A percentile compares a stretch with the other conserved stretches of the same genome.
These are phyloP conservation scores for Coemansia sp. DNA, from an alignment of 192 early-diverging fungal genomes.

Conservation along the genomic window DNA sequence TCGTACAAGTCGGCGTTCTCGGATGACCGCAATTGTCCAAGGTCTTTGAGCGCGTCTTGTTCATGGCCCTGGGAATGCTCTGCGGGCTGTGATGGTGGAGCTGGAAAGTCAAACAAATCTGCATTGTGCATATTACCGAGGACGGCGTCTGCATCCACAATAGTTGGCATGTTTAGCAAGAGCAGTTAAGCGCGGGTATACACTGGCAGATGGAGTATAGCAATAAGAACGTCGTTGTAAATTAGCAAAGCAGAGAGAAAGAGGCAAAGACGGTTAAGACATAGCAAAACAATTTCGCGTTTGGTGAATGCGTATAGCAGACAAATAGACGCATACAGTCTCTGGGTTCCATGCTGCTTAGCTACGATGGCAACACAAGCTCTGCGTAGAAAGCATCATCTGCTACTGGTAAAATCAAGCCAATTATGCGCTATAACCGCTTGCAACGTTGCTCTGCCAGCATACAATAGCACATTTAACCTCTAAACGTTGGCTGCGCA, in stretches of 20 bases:
- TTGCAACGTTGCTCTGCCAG: neutral
- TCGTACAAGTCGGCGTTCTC: neutral
- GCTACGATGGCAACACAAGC: neutral
- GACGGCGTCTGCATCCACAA: neutral
- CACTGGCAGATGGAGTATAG: neutral
- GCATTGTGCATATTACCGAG: neutral
- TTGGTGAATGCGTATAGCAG: constrained; percentile 4
- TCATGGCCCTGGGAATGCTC: neutral
- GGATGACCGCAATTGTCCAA: neutral
- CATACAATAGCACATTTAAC: neutral
- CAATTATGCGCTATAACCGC: neutral
- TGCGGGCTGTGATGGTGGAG: constrained; percentile 18
- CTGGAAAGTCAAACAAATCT: constrained; percentile 39
- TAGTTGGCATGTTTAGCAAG: constrained; percentile 3
- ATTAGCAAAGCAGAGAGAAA: neutral
- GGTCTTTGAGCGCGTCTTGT: neutral
- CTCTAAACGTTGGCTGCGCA: neutral
- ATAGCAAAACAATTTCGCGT: neutral
- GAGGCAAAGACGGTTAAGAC: neutral
- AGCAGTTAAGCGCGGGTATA: neutral
- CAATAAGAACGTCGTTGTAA: neutral
- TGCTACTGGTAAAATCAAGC: neutral
- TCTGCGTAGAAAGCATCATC: neutral
- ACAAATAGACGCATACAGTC: neutral
- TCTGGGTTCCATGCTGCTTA: neutral